Conservation (phyloP, 768 basidiomycete genomes). For the Amanita inopinata region DNA sequence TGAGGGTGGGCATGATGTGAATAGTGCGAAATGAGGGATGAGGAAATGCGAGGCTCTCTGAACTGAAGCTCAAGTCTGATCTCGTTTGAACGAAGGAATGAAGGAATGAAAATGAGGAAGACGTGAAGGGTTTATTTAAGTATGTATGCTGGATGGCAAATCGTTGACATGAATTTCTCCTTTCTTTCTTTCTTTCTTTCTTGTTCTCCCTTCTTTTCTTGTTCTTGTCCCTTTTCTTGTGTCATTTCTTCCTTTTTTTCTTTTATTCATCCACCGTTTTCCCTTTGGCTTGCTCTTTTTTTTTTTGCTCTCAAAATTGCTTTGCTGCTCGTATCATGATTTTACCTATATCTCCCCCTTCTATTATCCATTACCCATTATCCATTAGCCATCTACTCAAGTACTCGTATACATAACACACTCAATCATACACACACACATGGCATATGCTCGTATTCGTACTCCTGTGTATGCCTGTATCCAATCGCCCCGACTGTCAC, state of each 20-base stretch:
- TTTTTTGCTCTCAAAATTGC: background rate
- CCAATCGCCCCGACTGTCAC: too few species aligned
- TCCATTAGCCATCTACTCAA: too few species aligned
- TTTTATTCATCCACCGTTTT: background rate
- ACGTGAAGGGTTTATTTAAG: background rate
- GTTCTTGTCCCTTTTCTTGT: background rate
- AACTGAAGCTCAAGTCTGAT: background rate
- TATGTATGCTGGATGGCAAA: background rate
- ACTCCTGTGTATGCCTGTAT: too few species aligned
- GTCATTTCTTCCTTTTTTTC: background rate
- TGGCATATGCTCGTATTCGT: too few species aligned
- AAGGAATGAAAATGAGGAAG: background rate
- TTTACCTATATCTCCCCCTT: background rate
- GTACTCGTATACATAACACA: too few species aligned
- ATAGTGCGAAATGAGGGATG: slow-evolving; percentile 1
- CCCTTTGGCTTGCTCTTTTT: background rate
- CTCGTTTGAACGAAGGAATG: background rate
- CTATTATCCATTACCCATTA: background rate
- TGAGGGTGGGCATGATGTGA: slow-evolving; percentile 1
- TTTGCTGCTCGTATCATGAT: background rate
- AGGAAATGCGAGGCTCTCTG: background rate
- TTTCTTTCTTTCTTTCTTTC: background rate
- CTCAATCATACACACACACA: too few species aligned
- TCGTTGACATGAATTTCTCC: background rate
- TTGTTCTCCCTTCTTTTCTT: background rate